Base-by-base conservation (phyloP, 768 basidiomycete genomes). In the Suillus fuscotomentosus region DNA sequence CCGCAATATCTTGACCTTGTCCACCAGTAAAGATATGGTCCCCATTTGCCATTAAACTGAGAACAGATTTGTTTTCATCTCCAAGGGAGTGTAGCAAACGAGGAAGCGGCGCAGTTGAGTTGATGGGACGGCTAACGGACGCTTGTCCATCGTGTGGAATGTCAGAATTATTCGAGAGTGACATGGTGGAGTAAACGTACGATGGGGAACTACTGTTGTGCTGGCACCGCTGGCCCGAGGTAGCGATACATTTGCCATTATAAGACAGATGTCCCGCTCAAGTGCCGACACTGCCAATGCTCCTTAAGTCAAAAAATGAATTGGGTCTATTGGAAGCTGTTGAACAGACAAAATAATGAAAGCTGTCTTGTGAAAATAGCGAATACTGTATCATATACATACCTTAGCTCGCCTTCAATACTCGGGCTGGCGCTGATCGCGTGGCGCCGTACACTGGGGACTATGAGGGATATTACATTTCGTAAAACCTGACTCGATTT, bases 21-120 rank as follows among this genome's bases (percentile, higher is more conserved):
- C 87, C 91, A 1, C 94, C 94, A 62, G 88, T 90, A 72, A 91
- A 97, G 53, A 97, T 91, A 71, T 91, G 83, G 14, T 79, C 72
- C 7, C 83, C 82, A 71, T 89, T 89, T 2, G 92, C 88, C 34
- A 89, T 90, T 15, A 94, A 78, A 71, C 90, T 88, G 38, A 94
- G 80, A 3, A 94, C 86, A 7, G 92, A 93, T 72, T 83, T 87
- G 57, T 83, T 80, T 48, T 83, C 79, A 73, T 91, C 87, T 67
- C 87, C 82, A n/a, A 94, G 81, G 3, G 89, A 87, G 73, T 94
- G 92, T 6, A 86, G 71, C 1, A 91, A 82, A 34, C 75, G 73
- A 1, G 89, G 89, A 14, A 76, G 72, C 9, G 79, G 70, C 27
- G 73, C 72, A 65, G 76, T 71, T 42, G 78, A 78, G 41, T 83